Percentiles rank a stretch among this genome's conserved stretches.
These are phyloP conservation scores for Digitaria exilis DNA, from an alignment of 202 grass and related monocot genomes.

Conservation along the genomic window DNA sequence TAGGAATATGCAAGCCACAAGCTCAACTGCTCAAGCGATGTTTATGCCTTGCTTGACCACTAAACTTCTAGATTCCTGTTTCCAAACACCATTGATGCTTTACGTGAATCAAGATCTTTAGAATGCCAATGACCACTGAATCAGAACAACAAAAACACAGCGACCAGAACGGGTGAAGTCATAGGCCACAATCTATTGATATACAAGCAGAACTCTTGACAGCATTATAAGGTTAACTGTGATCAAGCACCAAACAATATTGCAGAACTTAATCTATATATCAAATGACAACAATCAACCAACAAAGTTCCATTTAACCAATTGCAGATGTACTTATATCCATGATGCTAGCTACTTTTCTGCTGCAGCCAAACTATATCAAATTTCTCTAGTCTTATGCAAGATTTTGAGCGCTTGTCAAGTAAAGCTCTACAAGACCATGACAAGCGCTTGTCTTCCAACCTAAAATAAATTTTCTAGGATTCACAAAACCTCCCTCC, in stretches of 20 bases:
- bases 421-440: no score
- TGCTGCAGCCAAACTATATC: neutral
- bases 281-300: neutral
- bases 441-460: no score
- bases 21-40: conserved; percentile 30
- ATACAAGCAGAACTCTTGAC: neutral
- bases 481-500: neutral
- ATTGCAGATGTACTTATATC: neutral
- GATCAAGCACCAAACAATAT: neutral
- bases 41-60: conserved; percentile 13
- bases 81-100: conserved; percentile 34
- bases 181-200: neutral
- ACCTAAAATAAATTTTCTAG: no score
- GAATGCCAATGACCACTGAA: neutral
- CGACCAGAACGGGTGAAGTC: neutral
- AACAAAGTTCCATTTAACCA: neutral
- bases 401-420: neutral
- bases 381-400: neutral
- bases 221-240: neutral
- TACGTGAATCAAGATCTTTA: conserved; percentile 26
- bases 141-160: conserved; percentile 22
- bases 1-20: conserved; percentile 8
- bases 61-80: conserved; percentile 29
- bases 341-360: neutral
- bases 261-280: neutral